Base-by-base conservation (phyloP, 495 filamentous ascomycete species). In the Lophiotrema nucula region DNA sequence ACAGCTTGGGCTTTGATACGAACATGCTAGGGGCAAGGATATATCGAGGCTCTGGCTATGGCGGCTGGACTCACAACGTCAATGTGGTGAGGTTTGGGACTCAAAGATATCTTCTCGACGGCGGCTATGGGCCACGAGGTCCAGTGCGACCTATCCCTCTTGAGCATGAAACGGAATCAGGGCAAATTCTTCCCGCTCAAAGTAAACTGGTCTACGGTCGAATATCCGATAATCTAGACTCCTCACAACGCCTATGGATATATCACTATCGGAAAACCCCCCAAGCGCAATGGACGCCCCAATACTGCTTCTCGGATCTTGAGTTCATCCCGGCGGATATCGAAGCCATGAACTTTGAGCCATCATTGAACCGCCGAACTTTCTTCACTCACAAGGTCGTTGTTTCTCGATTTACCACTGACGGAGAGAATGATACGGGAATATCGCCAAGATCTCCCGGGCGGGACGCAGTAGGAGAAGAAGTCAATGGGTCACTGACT, bases 361-460 rank as follows among this genome's bases (percentile, higher is more conserved):
- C 45, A 23, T 26, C 26, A 31, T 31, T 48, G 45, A 31, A 48
- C 45, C 21, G 26, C 21, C 45, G 26, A 8, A 48, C 45, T 8
- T 48, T 48, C 45, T 48, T 48, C 45, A 48, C 45, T 48, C 45
- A 48, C 45, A 48, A 48, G 26, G 45, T 48, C 10, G 45, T 48
- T 31, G 21, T 15, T 31, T 13, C 26, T 19, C 45, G 45, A 25
- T 48, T 48, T 23, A 48, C 45, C 22, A 48, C 45, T 19, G 22
- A 48, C 21, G 26, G 27, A 48, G 45, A 48, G 10, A 19, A 25
- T 15, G 45, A 48, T 48, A 48, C 21, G 26, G 45, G 39, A 11
- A 43, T 18, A 43, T 43, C 21, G 6, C 39, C 39, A 43, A 43
- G 21, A 43, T 13, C 39, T 43, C 39, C 39, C 39, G 39, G 39